These are phyloP conservation scores for Ambrosia trifida DNA, from an alignment of 129 eudicot species.

Conservation along the genomic window DNA sequence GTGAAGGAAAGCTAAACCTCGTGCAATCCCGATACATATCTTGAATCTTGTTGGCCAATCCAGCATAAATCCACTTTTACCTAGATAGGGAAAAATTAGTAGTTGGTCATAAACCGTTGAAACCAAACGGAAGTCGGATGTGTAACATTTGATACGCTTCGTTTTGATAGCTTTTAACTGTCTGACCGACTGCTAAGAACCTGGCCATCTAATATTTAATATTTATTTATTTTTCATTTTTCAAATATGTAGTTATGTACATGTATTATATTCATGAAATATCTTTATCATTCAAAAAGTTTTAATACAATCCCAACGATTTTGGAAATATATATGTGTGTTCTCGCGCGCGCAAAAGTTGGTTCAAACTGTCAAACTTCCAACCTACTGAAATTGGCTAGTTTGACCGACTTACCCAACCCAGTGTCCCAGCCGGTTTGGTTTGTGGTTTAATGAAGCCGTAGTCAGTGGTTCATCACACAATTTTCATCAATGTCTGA, in stretches of 20 bases:
- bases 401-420: background rate
- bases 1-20: conserved; percentile 80
- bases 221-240: background rate
- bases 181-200: no score
- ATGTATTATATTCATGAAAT: background rate
- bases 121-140: background rate
- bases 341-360: no score
- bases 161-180: background rate
- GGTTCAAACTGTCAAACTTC: background rate
- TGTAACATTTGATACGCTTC: background rate
- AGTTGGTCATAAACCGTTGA: background rate
- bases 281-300: background rate
- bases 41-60: conserved; percentile 79
- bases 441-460: background rate
- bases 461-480: background rate
- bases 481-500: background rate
- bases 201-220: background rate
- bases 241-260: background rate
- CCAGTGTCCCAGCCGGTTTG: background rate
- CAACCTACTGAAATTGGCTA: no score
- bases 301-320: background rate
- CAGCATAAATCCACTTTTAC: conserved; percentile 42
- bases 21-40: conserved; percentile 73
- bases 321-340: background rate
- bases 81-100: background rate